phyloP scores from a whole-genome alignment of 768 basidiomycete genomes.

The Amanita rimosa region DNA sequence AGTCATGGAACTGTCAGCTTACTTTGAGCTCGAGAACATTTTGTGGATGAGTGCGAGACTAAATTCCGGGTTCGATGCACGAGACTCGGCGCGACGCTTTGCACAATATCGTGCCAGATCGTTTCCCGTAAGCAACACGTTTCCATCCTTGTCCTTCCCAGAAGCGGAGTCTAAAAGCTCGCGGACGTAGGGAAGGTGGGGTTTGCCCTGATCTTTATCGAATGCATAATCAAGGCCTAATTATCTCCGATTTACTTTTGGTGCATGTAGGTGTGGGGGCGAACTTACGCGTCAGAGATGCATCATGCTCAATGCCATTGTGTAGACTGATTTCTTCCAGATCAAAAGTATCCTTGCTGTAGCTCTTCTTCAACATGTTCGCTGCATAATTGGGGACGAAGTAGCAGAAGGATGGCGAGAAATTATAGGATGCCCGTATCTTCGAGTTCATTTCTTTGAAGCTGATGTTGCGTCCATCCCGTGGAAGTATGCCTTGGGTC shows the following conservation, averaged over 20 bases:
- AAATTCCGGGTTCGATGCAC: slow-evolving; percentile 28
- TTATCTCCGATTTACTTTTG: background rate
- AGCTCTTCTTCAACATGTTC: slow-evolving; percentile 41
- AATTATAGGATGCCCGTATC: slow-evolving; percentile 56
- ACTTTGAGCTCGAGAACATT: slow-evolving; percentile 33
- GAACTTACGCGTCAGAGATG: slow-evolving; percentile 45
- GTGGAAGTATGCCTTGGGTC: slow-evolving; percentile 47
- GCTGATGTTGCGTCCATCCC: slow-evolving; percentile 54
- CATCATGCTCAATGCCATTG: slow-evolving; percentile 70
- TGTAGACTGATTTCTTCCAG: slow-evolving; percentile 59
- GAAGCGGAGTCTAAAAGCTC: slow-evolving; percentile 30
- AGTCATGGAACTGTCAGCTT: slow-evolving; percentile 10
- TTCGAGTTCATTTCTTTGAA: slow-evolving; percentile 37
- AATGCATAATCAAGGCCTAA: slow-evolving; percentile 41
- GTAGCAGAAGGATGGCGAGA: slow-evolving; percentile 52
- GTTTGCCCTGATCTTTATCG: slow-evolving; percentile 25
- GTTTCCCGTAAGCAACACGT: slow-evolving; percentile 20
- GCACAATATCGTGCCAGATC: slow-evolving; percentile 30
- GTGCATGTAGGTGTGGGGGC: slow-evolving; percentile 6
- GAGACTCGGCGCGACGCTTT: slow-evolving; percentile 32
- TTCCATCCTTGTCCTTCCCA: slow-evolving; percentile 24
- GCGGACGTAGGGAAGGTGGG: slow-evolving; percentile 23
- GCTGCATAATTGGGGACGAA: slow-evolving; percentile 58
- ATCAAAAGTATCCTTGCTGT: slow-evolving; percentile 49
- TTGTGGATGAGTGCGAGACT: slow-evolving; percentile 24